Evolutionary conservation across 371 early-diverging fungal species (phyloP).

Genomic region (Apophysomyces trapeziformis): DNA sequence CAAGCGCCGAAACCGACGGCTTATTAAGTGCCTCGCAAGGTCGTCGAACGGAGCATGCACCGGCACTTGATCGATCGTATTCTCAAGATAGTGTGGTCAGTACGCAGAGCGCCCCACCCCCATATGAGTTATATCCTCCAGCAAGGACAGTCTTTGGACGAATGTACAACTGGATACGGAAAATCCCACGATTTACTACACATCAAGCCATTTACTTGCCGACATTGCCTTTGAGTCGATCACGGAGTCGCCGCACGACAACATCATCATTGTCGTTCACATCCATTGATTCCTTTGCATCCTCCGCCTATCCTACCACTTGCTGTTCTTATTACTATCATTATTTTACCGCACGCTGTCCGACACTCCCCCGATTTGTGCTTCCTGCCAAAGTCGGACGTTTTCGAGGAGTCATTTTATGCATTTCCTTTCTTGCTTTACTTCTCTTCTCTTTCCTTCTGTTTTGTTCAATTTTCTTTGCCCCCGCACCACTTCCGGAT

Average conservation of each 20-base stretch:
- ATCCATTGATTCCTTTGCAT: slow-evolving; percentile 30
- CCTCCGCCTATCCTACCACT: slow-evolving; percentile 25
- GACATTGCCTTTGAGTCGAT: slow-evolving; percentile 26
- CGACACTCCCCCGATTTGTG: slow-evolving; percentile 27
- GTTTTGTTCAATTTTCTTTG: slow-evolving; percentile 32
- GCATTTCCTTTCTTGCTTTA: slow-evolving; percentile 32
- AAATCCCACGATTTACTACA: slow-evolving; percentile 45
- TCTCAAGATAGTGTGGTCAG: slow-evolving; percentile 47
- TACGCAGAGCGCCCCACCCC: slow-evolving; percentile 50
- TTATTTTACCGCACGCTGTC: slow-evolving; percentile 18
- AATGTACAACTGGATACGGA: slow-evolving; percentile 48
- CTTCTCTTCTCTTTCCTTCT: slow-evolving; percentile 40
- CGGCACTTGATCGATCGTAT: slow-evolving; percentile 16
- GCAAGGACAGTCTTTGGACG: slow-evolving; percentile 46
- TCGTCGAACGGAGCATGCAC: slow-evolving; percentile 1
- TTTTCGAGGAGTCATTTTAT: slow-evolving; percentile 30
- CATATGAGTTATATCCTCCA: slow-evolving; percentile 54
- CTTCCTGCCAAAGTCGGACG: slow-evolving; percentile 37
- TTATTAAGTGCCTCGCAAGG: neutral
- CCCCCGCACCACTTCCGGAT: slow-evolving; percentile 29
- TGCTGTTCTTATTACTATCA: slow-evolving; percentile 39
- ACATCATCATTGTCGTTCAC: slow-evolving; percentile 21
- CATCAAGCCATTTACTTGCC: slow-evolving; percentile 53
- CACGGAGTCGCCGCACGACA: slow-evolving; percentile 7
- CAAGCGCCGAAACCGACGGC: neutral